Percentiles rank a stretch among this genome's conserved stretches.
Evolutionary conservation across 1,284 basidiomycete genomes (phyloP).

Genomic region (Polyporus tsugae): DNA sequence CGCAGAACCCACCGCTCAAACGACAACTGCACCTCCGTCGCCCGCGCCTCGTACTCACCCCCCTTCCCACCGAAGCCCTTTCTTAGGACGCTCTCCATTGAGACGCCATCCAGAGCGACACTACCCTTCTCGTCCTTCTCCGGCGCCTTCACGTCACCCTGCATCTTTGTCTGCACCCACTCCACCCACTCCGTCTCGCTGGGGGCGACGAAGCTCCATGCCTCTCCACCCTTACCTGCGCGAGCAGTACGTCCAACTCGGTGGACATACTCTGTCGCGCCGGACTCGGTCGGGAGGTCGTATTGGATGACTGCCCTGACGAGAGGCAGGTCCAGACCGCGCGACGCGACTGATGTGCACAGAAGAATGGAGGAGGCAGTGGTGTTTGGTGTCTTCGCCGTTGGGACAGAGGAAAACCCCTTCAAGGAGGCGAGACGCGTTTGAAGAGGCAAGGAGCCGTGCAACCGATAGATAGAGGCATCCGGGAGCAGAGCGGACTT

Average conservation of each 20-base stretch:
- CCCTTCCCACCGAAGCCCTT: constrained; percentile 89
- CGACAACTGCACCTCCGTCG: constrained; percentile 95
- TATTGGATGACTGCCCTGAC: constrained; percentile 96
- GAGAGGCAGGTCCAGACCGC: constrained; percentile 97
- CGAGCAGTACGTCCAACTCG: constrained; percentile 97
- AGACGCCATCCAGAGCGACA: constrained; percentile 65
- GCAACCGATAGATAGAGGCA: constrained; percentile 89
- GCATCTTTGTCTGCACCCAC: constrained; percentile 88
- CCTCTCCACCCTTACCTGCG: constrained; percentile 87
- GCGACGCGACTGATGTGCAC: constrained; percentile 96
- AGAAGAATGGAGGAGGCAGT: constrained; percentile 77
- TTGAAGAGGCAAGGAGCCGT: constrained; percentile 89
- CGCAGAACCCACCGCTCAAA: constrained; percentile 95
- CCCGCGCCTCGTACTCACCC: constrained; percentile 86
- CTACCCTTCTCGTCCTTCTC: constrained; percentile 44
- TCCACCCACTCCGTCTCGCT: constrained; percentile 90
- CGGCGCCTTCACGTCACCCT: constrained; percentile 45
- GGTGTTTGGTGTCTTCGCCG: constrained; percentile 40
- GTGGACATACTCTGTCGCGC: constrained; percentile 97
- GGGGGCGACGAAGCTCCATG: constrained; percentile 92
- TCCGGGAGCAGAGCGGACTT: constrained; percentile 84
- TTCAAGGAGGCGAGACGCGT: constrained; percentile 86
- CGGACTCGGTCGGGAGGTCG: constrained; percentile 97
- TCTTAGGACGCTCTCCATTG: constrained; percentile 76
- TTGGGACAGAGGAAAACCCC: constrained; percentile 71